Evolutionary conservation across 306 rosid species (phyloP).

Genomic region (Dalbergia cochinchinensis): DNA sequence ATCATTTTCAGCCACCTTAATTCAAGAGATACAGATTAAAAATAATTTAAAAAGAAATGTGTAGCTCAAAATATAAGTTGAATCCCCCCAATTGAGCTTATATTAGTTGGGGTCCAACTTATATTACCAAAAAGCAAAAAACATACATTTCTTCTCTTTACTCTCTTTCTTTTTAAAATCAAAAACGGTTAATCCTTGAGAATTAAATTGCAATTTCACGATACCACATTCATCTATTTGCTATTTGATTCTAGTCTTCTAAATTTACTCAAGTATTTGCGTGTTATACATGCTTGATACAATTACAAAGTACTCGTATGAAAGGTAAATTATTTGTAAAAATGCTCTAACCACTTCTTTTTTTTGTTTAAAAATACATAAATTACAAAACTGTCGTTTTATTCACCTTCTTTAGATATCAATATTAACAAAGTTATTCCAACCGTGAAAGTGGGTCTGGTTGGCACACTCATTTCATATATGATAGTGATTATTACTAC

Average conservation of each 20-base stretch:
- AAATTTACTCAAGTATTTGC: slow-evolving; percentile 4
- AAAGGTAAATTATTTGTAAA: slow-evolving; percentile 26
- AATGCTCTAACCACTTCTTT: not conserved
- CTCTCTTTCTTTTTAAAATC: no score
- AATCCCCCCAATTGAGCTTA: no score
- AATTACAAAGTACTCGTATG: not conserved
- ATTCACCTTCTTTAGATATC: slow-evolving; percentile 12
- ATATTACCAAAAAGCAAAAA: no score
- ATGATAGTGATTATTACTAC: not conserved
- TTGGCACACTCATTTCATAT: not conserved
- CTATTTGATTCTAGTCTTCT: not conserved
- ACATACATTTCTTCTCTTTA: no score
- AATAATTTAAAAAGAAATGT: no score
- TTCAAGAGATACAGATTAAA: no score
- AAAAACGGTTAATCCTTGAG: no score
- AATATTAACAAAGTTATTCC: not conserved
- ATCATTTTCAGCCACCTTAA: no score
- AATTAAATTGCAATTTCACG: no score
- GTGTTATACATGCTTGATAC: not conserved
- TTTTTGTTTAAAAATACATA: not conserved
- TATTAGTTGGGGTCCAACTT: no score
- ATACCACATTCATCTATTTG: not conserved
- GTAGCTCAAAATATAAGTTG: no score
- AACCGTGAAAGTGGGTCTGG: no score
- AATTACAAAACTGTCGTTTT: not conserved